These are phyloP conservation scores for Pichia sp. DNA, from an alignment of 1,139 yeast genomes.

Conservation along the genomic window DNA sequence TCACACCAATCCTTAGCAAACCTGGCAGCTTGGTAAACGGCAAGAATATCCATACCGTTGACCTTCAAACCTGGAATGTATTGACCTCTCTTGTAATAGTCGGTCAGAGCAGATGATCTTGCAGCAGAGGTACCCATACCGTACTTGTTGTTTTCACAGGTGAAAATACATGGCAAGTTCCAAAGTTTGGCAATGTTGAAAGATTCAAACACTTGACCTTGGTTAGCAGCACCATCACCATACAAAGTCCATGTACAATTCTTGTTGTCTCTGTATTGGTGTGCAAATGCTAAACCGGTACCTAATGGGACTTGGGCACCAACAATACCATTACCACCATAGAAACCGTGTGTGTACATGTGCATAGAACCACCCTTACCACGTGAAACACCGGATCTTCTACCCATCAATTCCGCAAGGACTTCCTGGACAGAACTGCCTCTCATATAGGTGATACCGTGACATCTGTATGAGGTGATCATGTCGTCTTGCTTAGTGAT, in stretches of 20 bases:
- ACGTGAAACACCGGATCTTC: slow-evolving; percentile 87
- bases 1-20: slow-evolving; percentile 96
- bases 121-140: slow-evolving; percentile 99
- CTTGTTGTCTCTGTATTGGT: slow-evolving; percentile 80
- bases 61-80: slow-evolving; percentile 97
- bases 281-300: slow-evolving; percentile 95
- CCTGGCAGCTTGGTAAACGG: slow-evolving; percentile 92
- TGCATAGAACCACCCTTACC: slow-evolving; percentile 99
- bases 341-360: slow-evolving; percentile 91
- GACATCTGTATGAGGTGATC: slow-evolving; percentile 97
- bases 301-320: slow-evolving; percentile 99
- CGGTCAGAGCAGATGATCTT: slow-evolving; percentile 94
- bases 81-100: slow-evolving; percentile 98
- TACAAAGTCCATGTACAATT: slow-evolving; percentile 84
- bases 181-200: slow-evolving; percentile 99
- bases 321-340: slow-evolving; percentile 99
- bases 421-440: slow-evolving; percentile 90
- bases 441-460: slow-evolving; percentile 95
- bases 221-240: slow-evolving; percentile 99
- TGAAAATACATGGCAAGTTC: slow-evolving; percentile 91
- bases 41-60: slow-evolving; percentile 97
- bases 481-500: slow-evolving; percentile 78
- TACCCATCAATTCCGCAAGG: slow-evolving; percentile 94
- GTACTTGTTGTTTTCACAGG: slow-evolving; percentile 98
- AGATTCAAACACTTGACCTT: slow-evolving; percentile 97